Conservation (phyloP, 2,329 filamentous ascomycete species). For the Pseudogymnoascus sp. region DNA sequence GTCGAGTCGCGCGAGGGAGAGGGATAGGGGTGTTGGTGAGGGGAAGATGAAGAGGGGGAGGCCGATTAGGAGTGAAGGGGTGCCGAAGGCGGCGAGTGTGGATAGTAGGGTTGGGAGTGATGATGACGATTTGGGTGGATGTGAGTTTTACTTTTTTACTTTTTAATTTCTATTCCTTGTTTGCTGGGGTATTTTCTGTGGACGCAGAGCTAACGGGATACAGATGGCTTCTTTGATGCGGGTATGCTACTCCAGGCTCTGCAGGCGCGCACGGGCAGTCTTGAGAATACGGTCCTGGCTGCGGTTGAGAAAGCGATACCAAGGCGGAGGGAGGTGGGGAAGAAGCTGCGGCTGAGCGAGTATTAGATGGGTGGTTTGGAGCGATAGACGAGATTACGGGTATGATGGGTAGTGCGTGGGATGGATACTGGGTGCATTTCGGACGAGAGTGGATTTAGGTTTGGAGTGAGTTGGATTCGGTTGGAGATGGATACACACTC, state of each 20-base stretch:
- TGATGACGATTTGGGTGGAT: conserved; percentile 85
- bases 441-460: background rate
- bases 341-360: conserved; percentile 65
- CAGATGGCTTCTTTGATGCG: conserved; percentile 96
- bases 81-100: conserved; percentile 33
- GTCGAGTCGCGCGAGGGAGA: conserved; percentile 53
- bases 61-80: conserved; percentile 56
- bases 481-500: background rate
- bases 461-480: no score
- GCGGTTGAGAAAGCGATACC: conserved; percentile 45
- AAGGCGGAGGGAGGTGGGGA: conserved; percentile 62
- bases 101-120: conserved; percentile 71
- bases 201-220: conserved; percentile 15
- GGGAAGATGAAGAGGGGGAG: conserved; percentile 66
- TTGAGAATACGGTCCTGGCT: conserved; percentile 31
- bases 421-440: background rate
- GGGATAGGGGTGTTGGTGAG: conserved; percentile 18
- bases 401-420: background rate
- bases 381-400: background rate
- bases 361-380: conserved; percentile 40
- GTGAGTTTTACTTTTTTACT: conserved; percentile 52
- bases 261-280: conserved; percentile 59
- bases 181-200: conserved; percentile 14
- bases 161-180: conserved; percentile 14
- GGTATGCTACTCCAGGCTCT: conserved; percentile 89